phyloP scores from a whole-genome alignment of 2,329 filamentous ascomycete species.

The Ceratocystis huliohia region DNA sequence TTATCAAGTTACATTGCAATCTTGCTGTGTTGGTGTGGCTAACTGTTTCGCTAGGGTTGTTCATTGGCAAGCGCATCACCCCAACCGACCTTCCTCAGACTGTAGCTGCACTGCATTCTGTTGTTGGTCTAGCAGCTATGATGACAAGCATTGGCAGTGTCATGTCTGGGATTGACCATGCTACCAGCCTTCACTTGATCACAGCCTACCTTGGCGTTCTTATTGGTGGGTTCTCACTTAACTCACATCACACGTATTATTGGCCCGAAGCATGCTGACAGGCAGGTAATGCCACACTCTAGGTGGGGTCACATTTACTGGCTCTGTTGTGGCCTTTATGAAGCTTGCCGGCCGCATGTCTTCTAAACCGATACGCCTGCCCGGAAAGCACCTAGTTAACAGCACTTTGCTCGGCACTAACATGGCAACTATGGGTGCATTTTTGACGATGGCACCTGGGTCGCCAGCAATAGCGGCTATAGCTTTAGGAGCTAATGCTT shows the following conservation, averaged over 20 bases:
- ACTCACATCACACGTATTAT: no score
- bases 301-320: conserved; percentile 76
- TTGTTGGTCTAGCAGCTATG: conserved; percentile 79
- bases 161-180: conserved; percentile 56
- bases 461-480: conserved; percentile 66
- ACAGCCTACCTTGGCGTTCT: conserved; percentile 77
- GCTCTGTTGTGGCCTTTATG: conserved; percentile 77
- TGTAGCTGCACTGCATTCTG: conserved; percentile 76
- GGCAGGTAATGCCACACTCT: neutral
- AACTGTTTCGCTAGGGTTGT: conserved; percentile 37
- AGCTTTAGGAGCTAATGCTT: conserved; percentile 62
- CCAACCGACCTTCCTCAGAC: conserved; percentile 82
- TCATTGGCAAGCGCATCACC: conserved; percentile 77
- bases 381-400: conserved; percentile 65
- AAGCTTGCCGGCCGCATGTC: conserved; percentile 77
- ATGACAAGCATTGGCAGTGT: conserved; percentile 81
- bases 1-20: conserved; percentile 18
- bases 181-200: conserved; percentile 69
- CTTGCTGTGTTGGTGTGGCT: neutral
- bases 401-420: conserved; percentile 62
- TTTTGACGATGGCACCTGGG: conserved; percentile 68
- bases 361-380: conserved; percentile 59
- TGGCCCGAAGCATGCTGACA: no score
- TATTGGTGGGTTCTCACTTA: conserved; percentile 41
- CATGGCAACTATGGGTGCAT: conserved; percentile 69